phyloP scores from a whole-genome alignment of 352 stramenopile species.

The Pythium chondricola region DNA sequence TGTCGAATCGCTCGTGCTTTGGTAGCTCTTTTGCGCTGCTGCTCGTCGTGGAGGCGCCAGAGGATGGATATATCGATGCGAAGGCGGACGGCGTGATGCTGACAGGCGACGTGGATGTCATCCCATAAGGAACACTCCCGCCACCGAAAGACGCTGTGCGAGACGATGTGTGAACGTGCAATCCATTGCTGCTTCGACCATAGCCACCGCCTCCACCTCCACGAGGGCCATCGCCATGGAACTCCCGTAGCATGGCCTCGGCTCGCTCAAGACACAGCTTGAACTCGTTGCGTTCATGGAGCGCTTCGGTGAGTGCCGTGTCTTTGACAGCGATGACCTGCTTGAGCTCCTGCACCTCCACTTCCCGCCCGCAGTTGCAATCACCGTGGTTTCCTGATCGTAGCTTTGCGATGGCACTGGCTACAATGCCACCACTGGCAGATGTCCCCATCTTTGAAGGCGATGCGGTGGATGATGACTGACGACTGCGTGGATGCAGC shows the following conservation, averaged over 20 bases:
- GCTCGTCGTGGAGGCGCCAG: neutral
- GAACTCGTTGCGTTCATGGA: slow-evolving; percentile 52
- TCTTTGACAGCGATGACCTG: slow-evolving; percentile 48
- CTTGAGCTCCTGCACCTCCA: slow-evolving; percentile 27
- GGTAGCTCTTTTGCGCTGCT: slow-evolving; percentile 11
- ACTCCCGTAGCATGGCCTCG: slow-evolving; percentile 30
- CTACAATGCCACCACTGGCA: slow-evolving; percentile 16
- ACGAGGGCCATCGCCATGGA: slow-evolving; percentile 20
- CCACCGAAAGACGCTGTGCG: slow-evolving; percentile 13
- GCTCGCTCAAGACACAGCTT: slow-evolving; percentile 41
- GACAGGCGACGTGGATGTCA: slow-evolving; percentile 18
- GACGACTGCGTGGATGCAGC: slow-evolving; percentile 1
- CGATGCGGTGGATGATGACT: no score
- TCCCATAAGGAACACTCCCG: slow-evolving; percentile 11
- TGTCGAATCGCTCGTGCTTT: slow-evolving; percentile 24
- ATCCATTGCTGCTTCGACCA: neutral
- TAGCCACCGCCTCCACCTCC: slow-evolving; percentile 26
- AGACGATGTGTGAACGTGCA: slow-evolving; percentile 16
- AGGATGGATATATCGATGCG: neutral
- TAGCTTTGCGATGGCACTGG: slow-evolving; percentile 23
- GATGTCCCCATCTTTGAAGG: slow-evolving; percentile 17
- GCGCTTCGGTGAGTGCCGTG: slow-evolving; percentile 39
- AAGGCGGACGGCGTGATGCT: slow-evolving; percentile 3
- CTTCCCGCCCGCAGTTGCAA: slow-evolving; percentile 23
- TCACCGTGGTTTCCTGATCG: slow-evolving; percentile 4